Percentiles rank a stretch among this genome's conserved stretches.
phyloP scores from a whole-genome alignment of 805 yeast species.

The Suhomyces canberraensis region DNA sequence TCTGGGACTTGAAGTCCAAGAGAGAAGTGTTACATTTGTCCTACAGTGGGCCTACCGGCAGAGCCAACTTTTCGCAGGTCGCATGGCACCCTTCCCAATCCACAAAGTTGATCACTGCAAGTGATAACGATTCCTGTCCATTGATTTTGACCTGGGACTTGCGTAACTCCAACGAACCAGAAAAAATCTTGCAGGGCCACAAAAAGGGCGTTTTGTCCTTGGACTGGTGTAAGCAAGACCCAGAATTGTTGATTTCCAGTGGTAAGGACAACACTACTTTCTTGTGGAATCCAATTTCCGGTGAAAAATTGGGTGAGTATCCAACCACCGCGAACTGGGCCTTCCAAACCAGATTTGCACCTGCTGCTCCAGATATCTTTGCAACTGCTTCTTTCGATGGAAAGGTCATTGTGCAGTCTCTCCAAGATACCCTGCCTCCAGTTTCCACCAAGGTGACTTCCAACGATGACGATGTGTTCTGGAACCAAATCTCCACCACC shows the following conservation, averaged over 20 bases:
- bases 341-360: slow-evolving; percentile 85
- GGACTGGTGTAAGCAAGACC: slow-evolving; percentile 91
- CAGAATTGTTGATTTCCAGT: slow-evolving; percentile 74
- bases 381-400: slow-evolving; percentile 89
- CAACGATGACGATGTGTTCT: slow-evolving; percentile 71
- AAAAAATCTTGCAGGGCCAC: slow-evolving; percentile 71
- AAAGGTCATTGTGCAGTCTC: slow-evolving; percentile 71
- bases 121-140: slow-evolving; percentile 77
- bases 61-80: slow-evolving; percentile 74
- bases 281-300: slow-evolving; percentile 86
- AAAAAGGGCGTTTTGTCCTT: slow-evolving; percentile 82
- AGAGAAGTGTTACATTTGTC: slow-evolving; percentile 85
- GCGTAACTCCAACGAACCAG: slow-evolving; percentile 91
- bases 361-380: slow-evolving; percentile 81
- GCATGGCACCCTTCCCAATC: slow-evolving; percentile 94
- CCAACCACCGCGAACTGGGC: slow-evolving; percentile 95
- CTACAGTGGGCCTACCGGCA: slow-evolving; percentile 54
- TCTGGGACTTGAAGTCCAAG: slow-evolving; percentile 89
- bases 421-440: slow-evolving; percentile 80
- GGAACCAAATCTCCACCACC: slow-evolving; percentile 71
- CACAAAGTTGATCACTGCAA: slow-evolving; percentile 84
- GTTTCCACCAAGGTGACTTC: slow-evolving; percentile 41
- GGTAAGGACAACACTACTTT: slow-evolving; percentile 88
- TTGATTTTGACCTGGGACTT: slow-evolving; percentile 89
- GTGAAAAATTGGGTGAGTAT: slow-evolving; percentile 74